A percentile compares a stretch with the other conserved stretches of the same genome.
Evolutionary conservation across 2,329 filamentous ascomycete species (phyloP).

Genomic region (Cladosporium sp.): DNA sequence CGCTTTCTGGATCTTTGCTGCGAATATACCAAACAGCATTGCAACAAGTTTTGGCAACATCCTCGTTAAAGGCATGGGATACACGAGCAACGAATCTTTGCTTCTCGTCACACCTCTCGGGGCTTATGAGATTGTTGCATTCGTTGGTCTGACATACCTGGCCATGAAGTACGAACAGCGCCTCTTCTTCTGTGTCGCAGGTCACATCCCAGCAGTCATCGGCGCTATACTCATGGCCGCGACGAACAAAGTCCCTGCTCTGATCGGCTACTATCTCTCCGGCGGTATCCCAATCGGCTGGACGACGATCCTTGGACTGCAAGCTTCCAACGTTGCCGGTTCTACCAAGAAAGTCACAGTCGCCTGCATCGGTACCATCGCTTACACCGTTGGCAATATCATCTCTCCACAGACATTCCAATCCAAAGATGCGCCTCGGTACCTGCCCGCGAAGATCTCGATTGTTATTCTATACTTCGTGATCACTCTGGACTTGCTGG

Average conservation of each 20-base stretch:
- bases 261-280: constrained; percentile 42
- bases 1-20: constrained; percentile 40
- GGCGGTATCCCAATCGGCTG: constrained; percentile 41
- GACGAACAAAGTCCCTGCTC: constrained; percentile 45
- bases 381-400: constrained; percentile 43
- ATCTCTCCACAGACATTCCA: constrained; percentile 43
- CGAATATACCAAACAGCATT: constrained; percentile 55
- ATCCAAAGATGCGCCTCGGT: constrained; percentile 38
- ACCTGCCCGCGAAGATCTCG: constrained; percentile 42
- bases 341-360: constrained; percentile 70
- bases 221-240: constrained; percentile 34
- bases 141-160: constrained; percentile 24
- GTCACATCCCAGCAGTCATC: constrained; percentile 29
- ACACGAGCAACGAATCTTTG: constrained; percentile 38
- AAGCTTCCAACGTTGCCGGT: constrained; percentile 61
- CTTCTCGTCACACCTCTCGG: constrained; percentile 59
- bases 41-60: constrained; percentile 58
- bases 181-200: not conserved
- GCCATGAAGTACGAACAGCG: not conserved
- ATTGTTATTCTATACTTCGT: constrained; percentile 3
- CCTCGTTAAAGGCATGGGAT: constrained; percentile 32
- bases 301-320: constrained; percentile 38
- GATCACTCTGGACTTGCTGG: not conserved
- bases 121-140: constrained; percentile 46
- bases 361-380: constrained; percentile 46